A percentile compares a stretch with the other conserved stretches of the same genome.
These are phyloP conservation scores for Gamsiella multidivaricata DNA, from an alignment of 192 early-diverging fungal genomes.

Conservation along the genomic window DNA sequence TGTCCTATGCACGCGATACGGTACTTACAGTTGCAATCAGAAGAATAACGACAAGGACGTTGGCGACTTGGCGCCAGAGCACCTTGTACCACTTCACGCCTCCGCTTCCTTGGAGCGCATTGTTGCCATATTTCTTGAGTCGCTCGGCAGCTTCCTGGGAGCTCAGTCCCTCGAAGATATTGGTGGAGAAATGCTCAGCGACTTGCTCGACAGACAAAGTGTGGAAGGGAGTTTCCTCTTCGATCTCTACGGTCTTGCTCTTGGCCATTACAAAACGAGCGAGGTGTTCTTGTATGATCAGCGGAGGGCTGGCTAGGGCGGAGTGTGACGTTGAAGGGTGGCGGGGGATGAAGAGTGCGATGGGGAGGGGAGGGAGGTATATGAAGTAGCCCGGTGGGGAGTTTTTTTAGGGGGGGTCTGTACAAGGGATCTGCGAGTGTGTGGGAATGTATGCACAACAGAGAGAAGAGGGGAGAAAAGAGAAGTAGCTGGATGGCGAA, in stretches of 20 bases:
- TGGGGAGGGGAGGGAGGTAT: too few relatives aligned
- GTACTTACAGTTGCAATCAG: conserved; percentile 63
- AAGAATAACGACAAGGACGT: conserved; percentile 73
- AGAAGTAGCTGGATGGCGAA: not conserved
- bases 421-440: too few relatives aligned
- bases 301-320: too few relatives aligned
- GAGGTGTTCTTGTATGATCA: too few relatives aligned
- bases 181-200: conserved; percentile 20
- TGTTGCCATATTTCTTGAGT: conserved; percentile 58
- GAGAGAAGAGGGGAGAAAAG: not conserved
- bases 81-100: conserved; percentile 73
- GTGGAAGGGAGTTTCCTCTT: conserved; percentile 44
- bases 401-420: too few relatives aligned
- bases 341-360: too few relatives aligned
- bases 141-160: conserved; percentile 60
- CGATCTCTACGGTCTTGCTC: conserved; percentile 26
- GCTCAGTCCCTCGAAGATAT: conserved; percentile 54
- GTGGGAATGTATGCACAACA: too few relatives aligned
- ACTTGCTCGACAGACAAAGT: conserved; percentile 41
- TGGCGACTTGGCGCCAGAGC: conserved; percentile 71
- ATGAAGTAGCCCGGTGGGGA: too few relatives aligned
- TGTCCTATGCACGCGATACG: too few relatives aligned
- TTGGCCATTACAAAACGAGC: conserved; percentile 6
- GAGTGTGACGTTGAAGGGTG: not conserved
- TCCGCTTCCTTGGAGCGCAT: conserved; percentile 76